Conservation (phyloP, 768 basidiomycete genomes). For the Mycena polygramma region DNA sequence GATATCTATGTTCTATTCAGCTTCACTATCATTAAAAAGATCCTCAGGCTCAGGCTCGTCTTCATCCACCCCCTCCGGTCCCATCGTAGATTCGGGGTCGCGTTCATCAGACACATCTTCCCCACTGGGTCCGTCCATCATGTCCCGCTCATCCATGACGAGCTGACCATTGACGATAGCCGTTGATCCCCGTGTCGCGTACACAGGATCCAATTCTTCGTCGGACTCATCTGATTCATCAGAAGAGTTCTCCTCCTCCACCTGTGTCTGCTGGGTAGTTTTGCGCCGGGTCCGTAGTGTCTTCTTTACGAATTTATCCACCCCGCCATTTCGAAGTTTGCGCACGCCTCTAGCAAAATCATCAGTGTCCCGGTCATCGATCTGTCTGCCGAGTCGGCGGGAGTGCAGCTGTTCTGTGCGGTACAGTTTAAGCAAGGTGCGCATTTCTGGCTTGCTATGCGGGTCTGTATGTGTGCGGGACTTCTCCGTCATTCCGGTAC, state of each 20-base stretch:
- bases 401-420: slow-evolving; percentile 36
- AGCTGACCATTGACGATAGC: background rate
- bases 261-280: too few species aligned
- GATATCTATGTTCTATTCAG: too few species aligned
- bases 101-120: background rate
- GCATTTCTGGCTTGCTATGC: slow-evolving; percentile 35
- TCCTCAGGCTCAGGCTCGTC: too few species aligned
- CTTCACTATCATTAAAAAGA: too few species aligned
- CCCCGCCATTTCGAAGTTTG: slow-evolving; percentile 33
- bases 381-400: slow-evolving; percentile 36
- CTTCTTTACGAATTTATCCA: slow-evolving; percentile 8
- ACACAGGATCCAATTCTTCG: background rate
- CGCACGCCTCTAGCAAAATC: slow-evolving; percentile 33
- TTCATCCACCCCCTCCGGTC: background rate
- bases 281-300: background rate
- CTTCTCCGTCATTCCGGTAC: too few species aligned
- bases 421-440: slow-evolving; percentile 40
- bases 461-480: too few species aligned
- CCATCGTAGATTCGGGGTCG: too few species aligned
- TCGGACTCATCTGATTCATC: background rate
- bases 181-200: slow-evolving; percentile 10
- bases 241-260: too few species aligned
- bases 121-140: slow-evolving; percentile 3
- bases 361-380: slow-evolving; percentile 31
- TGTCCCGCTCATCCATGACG: slow-evolving; percentile 9